Base-by-base conservation (phyloP, 2,329 filamentous ascomycete species). In the Fusarium sp. region DNA sequence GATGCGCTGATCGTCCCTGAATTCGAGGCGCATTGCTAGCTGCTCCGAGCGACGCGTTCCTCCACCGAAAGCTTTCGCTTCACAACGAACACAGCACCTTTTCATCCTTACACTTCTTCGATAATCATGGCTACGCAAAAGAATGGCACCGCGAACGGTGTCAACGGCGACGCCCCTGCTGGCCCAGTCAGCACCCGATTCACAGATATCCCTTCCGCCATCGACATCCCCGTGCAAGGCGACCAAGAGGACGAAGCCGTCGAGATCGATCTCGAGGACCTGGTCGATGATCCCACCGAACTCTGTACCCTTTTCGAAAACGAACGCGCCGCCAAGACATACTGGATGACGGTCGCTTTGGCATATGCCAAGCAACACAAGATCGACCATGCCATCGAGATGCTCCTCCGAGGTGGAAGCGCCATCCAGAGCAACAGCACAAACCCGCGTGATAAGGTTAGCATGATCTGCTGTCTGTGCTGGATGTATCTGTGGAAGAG, bases 281-380 rank as follows among this genome's bases (percentile, higher is more conserved):
- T 98, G 43, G 91, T 95, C 70, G 97, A 98, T 82, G 97, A 98
- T 81, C 94, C 95, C 22, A 98, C 94, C 56, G 97, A 99, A 85
- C 89, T 99, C 6, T 99, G 97, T 83, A 97, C 94, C 33, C 89
- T 99, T 60, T 91, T 99, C 73, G 96, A 99, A 85, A 97, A 97
- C 80, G 97, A 99, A 83, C 92, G 93, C 80, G 95, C 95, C 18
- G 93, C 94, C 41, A 95, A 96, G 79, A 94, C 92, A 62, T 97
- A 97, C 77, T 99, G 97, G 97, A 96, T 99, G 88, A 96, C 95
- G n/a, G 97, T 98, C 76, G 94, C 97, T 48, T 88, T 98, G 68
- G 96, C 96, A 57, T 99, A 99, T 81, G 96, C 97, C 45, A 99
- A 98, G 85, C 95, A 98, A 85, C 92, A 93, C 81, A 97, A 97